These are phyloP conservation scores for Capronia epimyces DNA, from an alignment of 2,329 filamentous ascomycete species.

Conservation along the genomic window DNA sequence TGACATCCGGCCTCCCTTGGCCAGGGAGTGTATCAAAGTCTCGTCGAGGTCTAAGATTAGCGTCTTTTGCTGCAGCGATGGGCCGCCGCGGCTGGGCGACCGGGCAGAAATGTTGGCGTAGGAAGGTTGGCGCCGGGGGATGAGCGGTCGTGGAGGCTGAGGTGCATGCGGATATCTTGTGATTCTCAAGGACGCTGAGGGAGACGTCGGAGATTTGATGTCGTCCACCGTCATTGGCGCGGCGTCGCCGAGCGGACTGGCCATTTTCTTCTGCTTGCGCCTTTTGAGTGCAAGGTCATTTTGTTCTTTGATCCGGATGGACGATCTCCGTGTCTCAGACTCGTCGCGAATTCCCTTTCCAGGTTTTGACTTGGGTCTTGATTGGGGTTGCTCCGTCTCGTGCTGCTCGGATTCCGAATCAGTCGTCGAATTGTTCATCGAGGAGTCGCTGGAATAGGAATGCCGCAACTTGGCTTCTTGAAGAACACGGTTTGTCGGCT, in stretches of 20 bases:
- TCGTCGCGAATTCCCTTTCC: conserved; percentile 13
- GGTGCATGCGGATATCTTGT: conserved; percentile 89
- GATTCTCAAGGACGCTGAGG: conserved; percentile 60
- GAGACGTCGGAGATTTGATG: conserved; percentile 89
- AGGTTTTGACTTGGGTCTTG: conserved; percentile 12
- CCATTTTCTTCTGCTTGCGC: conserved; percentile 48
- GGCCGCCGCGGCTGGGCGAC: conserved; percentile 35
- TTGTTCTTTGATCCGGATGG: conserved; percentile 28
- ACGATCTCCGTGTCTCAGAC: conserved; percentile 23
- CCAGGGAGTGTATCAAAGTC: conserved; percentile 95
- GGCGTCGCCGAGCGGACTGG: conserved; percentile 34
- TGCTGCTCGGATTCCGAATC: conserved; percentile 26
- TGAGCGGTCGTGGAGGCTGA: conserved; percentile 79
- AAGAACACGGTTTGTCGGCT: conserved; percentile 16
- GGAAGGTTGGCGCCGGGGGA: conserved; percentile 82
- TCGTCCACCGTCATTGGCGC: conserved; percentile 64
- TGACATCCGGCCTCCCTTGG: conserved; percentile 91
- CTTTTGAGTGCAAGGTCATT: conserved; percentile 42
- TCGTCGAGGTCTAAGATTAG: conserved; percentile 93
- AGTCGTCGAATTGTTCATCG: conserved; percentile 13
- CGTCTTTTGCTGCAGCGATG: conserved; percentile 67
- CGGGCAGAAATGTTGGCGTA: conserved; percentile 61
- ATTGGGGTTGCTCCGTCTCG: conserved; percentile 8
- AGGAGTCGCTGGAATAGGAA: conserved; percentile 28
- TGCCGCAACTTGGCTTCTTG: conserved; percentile 25